Evolutionary conservation across 2,329 filamentous ascomycete genomes (phyloP).

Genomic region (Monilinia polystroma): DNA sequence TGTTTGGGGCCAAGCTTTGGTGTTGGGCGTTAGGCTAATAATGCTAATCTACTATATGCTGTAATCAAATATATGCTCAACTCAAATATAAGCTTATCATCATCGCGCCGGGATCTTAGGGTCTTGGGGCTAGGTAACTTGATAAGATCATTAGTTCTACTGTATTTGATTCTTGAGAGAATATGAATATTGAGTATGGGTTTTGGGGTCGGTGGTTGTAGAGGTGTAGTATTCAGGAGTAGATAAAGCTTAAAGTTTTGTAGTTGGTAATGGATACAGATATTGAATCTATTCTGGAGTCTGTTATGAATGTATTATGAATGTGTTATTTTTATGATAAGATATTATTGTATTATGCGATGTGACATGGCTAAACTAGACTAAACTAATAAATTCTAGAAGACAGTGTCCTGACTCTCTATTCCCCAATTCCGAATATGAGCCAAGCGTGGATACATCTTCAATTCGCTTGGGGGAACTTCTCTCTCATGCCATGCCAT

Average conservation of each 20-base stretch:
- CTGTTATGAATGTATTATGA: too few relatives aligned
- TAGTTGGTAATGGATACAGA: not conserved
- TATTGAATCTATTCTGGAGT: too few relatives aligned
- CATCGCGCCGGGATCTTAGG: not conserved
- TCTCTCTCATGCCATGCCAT: not conserved
- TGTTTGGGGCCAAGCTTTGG: conserved; percentile 6
- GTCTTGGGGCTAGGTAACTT: too few relatives aligned
- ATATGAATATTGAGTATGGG: not conserved
- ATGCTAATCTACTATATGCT: not conserved
- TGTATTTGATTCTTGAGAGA: too few relatives aligned
- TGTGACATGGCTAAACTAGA: too few relatives aligned
- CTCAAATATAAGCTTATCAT: conserved; percentile 1
- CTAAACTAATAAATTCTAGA: not conserved
- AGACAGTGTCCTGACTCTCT: not conserved
- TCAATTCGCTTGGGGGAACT: conserved; percentile 1
- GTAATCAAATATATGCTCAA: not conserved
- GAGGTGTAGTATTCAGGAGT: not conserved
- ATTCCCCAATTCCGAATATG: too few relatives aligned
- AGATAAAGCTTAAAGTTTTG: not conserved
- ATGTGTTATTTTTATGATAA: not conserved
- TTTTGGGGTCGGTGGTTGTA: not conserved
- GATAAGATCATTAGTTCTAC: not conserved
- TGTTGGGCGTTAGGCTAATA: not conserved
- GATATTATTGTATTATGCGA: not conserved
- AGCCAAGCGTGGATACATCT: not conserved